These are phyloP conservation scores for Calendula officinalis DNA, from an alignment of 129 eudicot genomes.

Conservation along the genomic window DNA sequence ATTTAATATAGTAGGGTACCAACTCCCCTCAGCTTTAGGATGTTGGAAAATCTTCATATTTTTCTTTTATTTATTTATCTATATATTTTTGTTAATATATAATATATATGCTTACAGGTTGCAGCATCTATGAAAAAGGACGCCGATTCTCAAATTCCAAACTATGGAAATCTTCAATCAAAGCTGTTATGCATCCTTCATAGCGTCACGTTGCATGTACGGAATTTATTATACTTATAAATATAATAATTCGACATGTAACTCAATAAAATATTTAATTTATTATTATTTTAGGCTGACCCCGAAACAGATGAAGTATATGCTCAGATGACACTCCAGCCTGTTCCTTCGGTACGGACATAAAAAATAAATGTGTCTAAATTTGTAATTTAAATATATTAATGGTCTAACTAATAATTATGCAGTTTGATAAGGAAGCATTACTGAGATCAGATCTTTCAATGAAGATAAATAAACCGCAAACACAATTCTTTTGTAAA, in stretches of 20 bases:
- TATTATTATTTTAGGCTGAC: constrained; percentile 59
- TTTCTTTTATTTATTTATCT: background rate
- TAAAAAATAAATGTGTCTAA: background rate
- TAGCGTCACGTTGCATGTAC: constrained; percentile 75
- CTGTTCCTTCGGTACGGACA: constrained; percentile 72
- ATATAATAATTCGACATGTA: background rate
- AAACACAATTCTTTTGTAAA: constrained; percentile 87
- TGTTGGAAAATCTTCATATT: too few relatives aligned
- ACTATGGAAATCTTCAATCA: constrained; percentile 79
- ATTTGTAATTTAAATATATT: constrained; percentile 5
- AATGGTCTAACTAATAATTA: background rate
- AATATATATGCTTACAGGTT: constrained; percentile 45
- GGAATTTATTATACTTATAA: background rate
- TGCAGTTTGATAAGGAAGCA: constrained; percentile 92
- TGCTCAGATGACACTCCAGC: constrained; percentile 96
- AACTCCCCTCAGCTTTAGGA: too few relatives aligned
- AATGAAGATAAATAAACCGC: constrained; percentile 68
- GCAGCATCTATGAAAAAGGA: constrained; percentile 95
- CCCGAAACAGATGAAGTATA: constrained; percentile 96
- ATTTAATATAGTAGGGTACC: background rate
- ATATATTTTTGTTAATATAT: background rate
- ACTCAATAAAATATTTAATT: background rate
- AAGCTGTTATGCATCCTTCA: constrained; percentile 79
- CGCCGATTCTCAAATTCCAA: constrained; percentile 87
- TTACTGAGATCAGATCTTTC: constrained; percentile 80